Evolutionary conservation across 441 rosid genomes (phyloP), one percentile per base, ranked within the genome.

Genomic region (Gossypium davidsonii): DNA sequence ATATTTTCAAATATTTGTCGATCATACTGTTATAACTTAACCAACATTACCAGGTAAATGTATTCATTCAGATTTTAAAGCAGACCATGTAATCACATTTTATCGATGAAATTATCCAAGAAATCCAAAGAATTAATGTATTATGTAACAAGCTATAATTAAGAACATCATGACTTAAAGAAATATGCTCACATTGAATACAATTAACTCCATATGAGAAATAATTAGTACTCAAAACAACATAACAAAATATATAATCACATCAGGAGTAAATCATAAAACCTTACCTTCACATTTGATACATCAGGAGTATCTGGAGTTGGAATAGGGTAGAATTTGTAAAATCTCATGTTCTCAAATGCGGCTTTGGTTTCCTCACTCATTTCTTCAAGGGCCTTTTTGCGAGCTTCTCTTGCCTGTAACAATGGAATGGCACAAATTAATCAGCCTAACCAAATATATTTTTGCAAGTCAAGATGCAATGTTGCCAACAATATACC

Each of bases 251-350:
- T 66, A 66, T 42, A 64, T 46, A 42, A 66, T 66, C 25, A 66
- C 17, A 58, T 5, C 17, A 59, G 64, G 10, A 26, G 59, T 7
- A 14, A 28, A 55, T 23, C 26, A 21, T 14, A 59, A 61, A 51
- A 56, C 46, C 60, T 31, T 76, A 91, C 97, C 92, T 91, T 85
- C 58, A 85, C 90, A 18, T 78, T 73, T 26, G 95, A 83, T 67
- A 93, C 74, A 42, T 92, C 95, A 37, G 99, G 98, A 59, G 92
- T 62, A 63, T 92, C 89, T 1, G 85, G 85, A 56, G 92, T 83
- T 63, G 80, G 83, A 75, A 80, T 74, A 28, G 97, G 98, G 79
- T 94, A 94, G 73, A 94, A 94, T 82, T 92, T 94, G 90, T 90
- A 89, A 76, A 92, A 85, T 80, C 70, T 94, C 88, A 88, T 89